phyloP scores from a whole-genome alignment of 2,329 filamentous ascomycete genomes.

The Lecanicillium sp. region DNA sequence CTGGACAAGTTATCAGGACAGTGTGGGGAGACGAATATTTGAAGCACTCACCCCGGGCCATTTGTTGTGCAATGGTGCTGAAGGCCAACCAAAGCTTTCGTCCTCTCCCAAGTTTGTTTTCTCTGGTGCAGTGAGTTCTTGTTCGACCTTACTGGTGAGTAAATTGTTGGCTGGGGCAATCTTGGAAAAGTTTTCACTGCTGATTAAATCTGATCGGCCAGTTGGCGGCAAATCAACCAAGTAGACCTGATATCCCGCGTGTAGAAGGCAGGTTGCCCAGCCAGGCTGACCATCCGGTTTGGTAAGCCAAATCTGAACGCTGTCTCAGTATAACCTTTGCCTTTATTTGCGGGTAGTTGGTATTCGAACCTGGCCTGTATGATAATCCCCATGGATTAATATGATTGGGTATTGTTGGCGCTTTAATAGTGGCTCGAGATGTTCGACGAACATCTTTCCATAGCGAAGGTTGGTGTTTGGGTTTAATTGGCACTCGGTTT shows the following conservation, averaged over 20 bases:
- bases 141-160: conserved; percentile 16
- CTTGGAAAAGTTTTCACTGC: conserved; percentile 12
- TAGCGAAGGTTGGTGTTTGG: conserved; percentile 12
- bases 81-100: conserved; percentile 12
- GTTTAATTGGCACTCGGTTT: conserved; percentile 14
- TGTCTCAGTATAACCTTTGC: not conserved
- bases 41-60: conserved; percentile 27
- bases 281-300: conserved; percentile 38
- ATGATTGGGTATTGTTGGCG: conserved; percentile 18
- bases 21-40: not conserved
- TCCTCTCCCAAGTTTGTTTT: conserved; percentile 5
- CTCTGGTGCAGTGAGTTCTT: conserved; percentile 23
- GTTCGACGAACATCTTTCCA: conserved; percentile 28
- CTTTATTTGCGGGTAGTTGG: not conserved
- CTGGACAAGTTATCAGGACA: conserved; percentile 3
- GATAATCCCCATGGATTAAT: conserved; percentile 27
- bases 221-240: conserved; percentile 32
- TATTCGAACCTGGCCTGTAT: conserved; percentile 21
- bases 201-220: conserved; percentile 25
- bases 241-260: conserved; percentile 32
- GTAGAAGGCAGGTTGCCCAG: conserved; percentile 37
- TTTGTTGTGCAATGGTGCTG: conserved; percentile 22
- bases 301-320: conserved; percentile 28
- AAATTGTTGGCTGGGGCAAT: conserved; percentile 15
- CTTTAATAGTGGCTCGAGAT: conserved; percentile 14